Evolutionary conservation across 306 rosid species (phyloP).

Genomic region (Erythrophleum fordii): DNA sequence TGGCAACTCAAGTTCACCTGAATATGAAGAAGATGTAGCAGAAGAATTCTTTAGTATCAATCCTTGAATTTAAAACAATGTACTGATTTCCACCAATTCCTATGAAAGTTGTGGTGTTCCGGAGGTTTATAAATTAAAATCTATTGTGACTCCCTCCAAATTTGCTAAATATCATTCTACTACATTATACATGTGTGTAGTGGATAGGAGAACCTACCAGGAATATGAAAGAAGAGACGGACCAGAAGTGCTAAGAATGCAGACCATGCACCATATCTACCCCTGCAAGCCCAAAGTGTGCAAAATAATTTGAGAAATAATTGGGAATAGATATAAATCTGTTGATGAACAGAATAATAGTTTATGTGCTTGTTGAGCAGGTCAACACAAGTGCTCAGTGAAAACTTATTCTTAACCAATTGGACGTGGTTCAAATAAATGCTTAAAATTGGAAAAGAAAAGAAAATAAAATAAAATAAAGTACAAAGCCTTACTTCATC

Average conservation of each 20-base stretch:
- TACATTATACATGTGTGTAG: not conserved
- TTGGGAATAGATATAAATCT: not conserved
- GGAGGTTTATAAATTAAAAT: not conserved
- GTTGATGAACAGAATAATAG: constrained; percentile 1
- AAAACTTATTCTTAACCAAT: not conserved
- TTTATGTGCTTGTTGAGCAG: constrained; percentile 18
- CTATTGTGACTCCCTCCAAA: constrained; percentile 9
- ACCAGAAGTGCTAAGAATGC: constrained; percentile 86
- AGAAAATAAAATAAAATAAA: constrained; percentile 15
- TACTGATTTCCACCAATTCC: constrained; percentile 6
- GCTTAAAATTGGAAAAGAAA: constrained; percentile 5
- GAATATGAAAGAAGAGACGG: constrained; percentile 79
- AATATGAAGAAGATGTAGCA: constrained; percentile 32
- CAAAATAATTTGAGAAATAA: not conserved
- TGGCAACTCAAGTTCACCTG: constrained; percentile 93
- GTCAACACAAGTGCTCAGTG: not conserved
- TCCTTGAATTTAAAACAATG: constrained; percentile 19
- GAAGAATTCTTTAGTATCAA: not conserved
- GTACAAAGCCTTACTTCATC: constrained; percentile 87
- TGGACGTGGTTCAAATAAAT: not conserved
- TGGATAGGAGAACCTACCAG: constrained; percentile 50
- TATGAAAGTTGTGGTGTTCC: not conserved
- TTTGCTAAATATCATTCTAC: constrained; percentile 8
- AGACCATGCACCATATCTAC: constrained; percentile 84
- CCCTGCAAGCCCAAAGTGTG: constrained; percentile 57